Percentiles rank a stretch among this genome's conserved stretches.
phyloP scores from a whole-genome alignment of 495 filamentous ascomycete species.

The Talaromyces liani region DNA sequence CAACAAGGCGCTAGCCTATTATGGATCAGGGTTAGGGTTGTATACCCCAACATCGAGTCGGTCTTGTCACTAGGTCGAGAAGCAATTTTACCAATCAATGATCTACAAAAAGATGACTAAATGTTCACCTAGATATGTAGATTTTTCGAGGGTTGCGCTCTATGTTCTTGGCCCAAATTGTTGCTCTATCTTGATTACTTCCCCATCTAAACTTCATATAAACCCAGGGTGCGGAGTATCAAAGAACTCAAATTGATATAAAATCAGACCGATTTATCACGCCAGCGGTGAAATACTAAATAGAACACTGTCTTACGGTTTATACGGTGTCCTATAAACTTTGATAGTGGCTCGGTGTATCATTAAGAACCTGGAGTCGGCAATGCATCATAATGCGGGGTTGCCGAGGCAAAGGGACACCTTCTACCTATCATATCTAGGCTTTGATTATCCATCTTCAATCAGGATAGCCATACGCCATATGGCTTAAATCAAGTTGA shows the following conservation, averaged over 20 bases:
- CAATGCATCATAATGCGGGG: neutral
- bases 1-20: neutral
- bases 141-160: neutral
- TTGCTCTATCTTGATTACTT: neutral
- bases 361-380: neutral
- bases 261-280: neutral
- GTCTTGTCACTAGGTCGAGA: neutral
- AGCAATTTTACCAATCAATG: neutral
- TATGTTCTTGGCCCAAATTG: neutral
- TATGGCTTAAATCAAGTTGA: neutral
- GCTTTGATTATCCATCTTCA: neutral
- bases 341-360: neutral
- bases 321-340: neutral
- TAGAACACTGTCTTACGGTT: neutral
- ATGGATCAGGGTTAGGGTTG: neutral
- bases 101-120: neutral
- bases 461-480: neutral
- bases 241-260: neutral
- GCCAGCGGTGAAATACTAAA: neutral
- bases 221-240: neutral
- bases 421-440: neutral
- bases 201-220: neutral
- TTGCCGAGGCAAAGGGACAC: neutral
- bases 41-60: neutral
- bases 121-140: no score